Percentiles rank a stretch among this genome's conserved stretches.
phyloP scores from a whole-genome alignment of 2,329 filamentous ascomycete genomes.

The Simplicillium sp. region DNA sequence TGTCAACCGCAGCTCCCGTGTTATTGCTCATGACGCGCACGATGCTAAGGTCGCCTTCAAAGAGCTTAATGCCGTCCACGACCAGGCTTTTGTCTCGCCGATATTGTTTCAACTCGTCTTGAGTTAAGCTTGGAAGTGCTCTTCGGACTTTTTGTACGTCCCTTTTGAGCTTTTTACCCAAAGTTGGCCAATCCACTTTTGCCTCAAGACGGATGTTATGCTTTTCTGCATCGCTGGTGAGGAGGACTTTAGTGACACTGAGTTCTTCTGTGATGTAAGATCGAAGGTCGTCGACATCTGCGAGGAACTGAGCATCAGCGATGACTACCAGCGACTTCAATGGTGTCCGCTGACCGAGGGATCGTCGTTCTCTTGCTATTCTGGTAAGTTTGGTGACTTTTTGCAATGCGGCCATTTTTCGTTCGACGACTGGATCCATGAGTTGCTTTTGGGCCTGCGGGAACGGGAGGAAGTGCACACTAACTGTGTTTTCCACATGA shows the following conservation, averaged over 20 bases:
- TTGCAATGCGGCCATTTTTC: slow-evolving; percentile 76
- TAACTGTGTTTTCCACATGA: slow-evolving; percentile 58
- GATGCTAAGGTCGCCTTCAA: no score
- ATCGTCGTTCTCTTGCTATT: slow-evolving; percentile 67
- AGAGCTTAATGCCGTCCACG: no score
- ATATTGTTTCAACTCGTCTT: slow-evolving; percentile 26
- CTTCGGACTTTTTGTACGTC: slow-evolving; percentile 79
- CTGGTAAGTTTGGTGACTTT: slow-evolving; percentile 79
- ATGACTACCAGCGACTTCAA: slow-evolving; percentile 77
- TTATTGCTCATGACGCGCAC: no score
- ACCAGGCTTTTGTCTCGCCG: no score
- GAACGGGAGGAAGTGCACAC: slow-evolving; percentile 79
- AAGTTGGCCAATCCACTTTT: slow-evolving; percentile 73
- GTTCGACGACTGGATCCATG: slow-evolving; percentile 71
- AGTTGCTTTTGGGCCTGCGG: slow-evolving; percentile 73
- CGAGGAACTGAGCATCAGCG: slow-evolving; percentile 63
- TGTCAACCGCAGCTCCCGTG: no score
- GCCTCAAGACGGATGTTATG: slow-evolving; percentile 81
- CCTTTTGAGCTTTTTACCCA: slow-evolving; percentile 90
- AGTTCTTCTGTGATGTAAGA: slow-evolving; percentile 75
- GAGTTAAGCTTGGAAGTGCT: slow-evolving; percentile 64
- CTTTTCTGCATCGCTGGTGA: slow-evolving; percentile 71
- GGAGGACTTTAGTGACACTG: slow-evolving; percentile 70
- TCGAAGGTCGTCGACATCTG: slow-evolving; percentile 71
- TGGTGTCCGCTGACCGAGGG: slow-evolving; percentile 73